Percentiles rank a stretch among this genome's conserved stretches.
Conservation (phyloP, 2,329 filamentous ascomycete genomes). For the Trichoderma sp. region DNA sequence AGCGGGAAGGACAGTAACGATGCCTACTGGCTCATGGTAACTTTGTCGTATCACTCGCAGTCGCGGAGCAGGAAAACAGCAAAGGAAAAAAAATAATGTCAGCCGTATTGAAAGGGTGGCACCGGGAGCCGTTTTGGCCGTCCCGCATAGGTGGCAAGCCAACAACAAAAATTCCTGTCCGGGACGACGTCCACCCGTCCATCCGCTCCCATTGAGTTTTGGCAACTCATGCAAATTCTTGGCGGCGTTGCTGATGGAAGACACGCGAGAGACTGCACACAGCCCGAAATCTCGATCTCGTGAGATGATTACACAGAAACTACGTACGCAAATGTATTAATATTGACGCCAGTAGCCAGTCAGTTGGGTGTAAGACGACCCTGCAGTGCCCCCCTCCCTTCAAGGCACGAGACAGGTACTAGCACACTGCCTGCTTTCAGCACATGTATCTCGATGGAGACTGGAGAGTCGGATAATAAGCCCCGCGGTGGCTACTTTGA, state of each 20-base stretch:
- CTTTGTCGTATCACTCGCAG: conserved; percentile 15
- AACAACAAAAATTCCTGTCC: conserved; percentile 22
- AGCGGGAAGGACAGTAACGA: background rate
- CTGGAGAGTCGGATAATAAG: background rate
- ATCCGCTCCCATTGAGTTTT: background rate
- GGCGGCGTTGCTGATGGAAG: background rate
- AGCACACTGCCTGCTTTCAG: no score
- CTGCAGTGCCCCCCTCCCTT: background rate
- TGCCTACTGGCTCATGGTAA: background rate
- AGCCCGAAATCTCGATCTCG: background rate
- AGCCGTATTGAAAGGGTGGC: conserved; percentile 12
- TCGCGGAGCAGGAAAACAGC: conserved; percentile 23
- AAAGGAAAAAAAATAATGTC: conserved; percentile 26
- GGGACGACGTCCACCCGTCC: conserved; percentile 10
- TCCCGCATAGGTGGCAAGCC: conserved; percentile 1
- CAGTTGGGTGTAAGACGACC: background rate
- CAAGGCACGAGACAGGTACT: background rate
- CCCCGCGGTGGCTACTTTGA: background rate
- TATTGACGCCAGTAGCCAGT: background rate
- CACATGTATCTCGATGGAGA: background rate
- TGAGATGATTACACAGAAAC: background rate
- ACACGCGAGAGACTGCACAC: background rate
- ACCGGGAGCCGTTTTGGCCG: conserved; percentile 11
- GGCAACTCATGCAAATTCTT: background rate
- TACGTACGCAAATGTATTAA: background rate